Percentiles rank a stretch among this genome's conserved stretches.
phyloP scores from a whole-genome alignment of 1,139 yeast genomes.

The Pichia sp. region DNA sequence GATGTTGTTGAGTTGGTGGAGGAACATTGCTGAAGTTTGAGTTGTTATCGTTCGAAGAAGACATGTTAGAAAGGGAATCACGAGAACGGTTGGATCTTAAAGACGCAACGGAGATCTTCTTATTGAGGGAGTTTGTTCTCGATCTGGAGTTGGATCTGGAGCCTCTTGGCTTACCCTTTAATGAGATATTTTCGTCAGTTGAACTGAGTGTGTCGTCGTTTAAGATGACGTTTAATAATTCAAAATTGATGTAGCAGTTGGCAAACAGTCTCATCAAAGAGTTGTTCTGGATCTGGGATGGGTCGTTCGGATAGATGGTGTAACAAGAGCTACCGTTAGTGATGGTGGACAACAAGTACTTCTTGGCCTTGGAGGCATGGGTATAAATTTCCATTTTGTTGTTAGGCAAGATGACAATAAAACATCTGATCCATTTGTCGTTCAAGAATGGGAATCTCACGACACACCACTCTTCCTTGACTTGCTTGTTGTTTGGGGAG shows the following conservation, averaged over 20 bases:
- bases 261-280: conserved; percentile 53
- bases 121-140: conserved; percentile 20
- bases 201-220: conserved; percentile 21
- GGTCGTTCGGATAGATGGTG: conserved; percentile 56
- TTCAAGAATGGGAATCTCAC: conserved; percentile 55
- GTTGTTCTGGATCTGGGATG: conserved; percentile 51
- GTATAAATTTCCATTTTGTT: conserved; percentile 53
- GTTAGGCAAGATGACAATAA: conserved; percentile 36
- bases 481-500: conserved; percentile 43
- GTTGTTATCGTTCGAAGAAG: conserved; percentile 8
- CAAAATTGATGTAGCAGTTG: conserved; percentile 45
- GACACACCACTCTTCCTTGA: conserved; percentile 55
- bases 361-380: conserved; percentile 42
- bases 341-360: conserved; percentile 46
- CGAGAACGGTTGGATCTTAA: conserved; percentile 17
- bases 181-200: conserved; percentile 5
- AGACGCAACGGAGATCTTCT: conserved; percentile 25
- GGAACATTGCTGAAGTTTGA: conserved; percentile 6
- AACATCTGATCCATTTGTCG: conserved; percentile 54
- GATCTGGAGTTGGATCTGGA: conserved; percentile 12
- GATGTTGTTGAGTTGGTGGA: conserved; percentile 16
- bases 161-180: neutral
- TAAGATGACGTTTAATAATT: conserved; percentile 24
- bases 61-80: conserved; percentile 24
- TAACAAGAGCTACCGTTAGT: conserved; percentile 42